These are phyloP conservation scores for Boeremia lycopersici DNA, from an alignment of 2,329 filamentous ascomycete genomes.

Conservation along the genomic window DNA sequence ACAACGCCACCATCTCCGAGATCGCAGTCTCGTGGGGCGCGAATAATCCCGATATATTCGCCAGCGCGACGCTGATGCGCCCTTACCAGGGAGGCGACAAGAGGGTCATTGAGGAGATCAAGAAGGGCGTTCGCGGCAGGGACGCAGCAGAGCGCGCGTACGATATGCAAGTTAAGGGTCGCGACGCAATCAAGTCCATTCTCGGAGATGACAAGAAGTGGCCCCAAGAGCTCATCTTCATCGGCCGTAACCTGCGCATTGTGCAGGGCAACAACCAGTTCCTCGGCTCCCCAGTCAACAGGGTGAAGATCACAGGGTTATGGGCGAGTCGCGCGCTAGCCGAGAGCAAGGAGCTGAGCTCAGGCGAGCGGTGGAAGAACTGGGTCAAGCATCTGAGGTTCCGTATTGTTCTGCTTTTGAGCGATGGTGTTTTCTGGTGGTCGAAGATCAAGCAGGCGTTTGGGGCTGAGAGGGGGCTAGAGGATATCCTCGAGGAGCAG, in stretches of 20 bases:
- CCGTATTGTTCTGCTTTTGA: slow-evolving; percentile 73
- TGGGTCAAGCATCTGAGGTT: slow-evolving; percentile 83
- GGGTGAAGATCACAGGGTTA: slow-evolving; percentile 89
- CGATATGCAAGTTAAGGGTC: slow-evolving; percentile 78
- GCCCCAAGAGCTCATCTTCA: slow-evolving; percentile 90
- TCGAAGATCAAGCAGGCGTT: slow-evolving; percentile 78
- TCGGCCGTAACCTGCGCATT: slow-evolving; percentile 88
- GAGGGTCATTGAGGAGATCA: slow-evolving; percentile 66
- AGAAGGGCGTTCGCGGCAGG: slow-evolving; percentile 58
- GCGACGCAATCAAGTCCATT: slow-evolving; percentile 76
- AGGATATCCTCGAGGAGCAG: slow-evolving; percentile 86
- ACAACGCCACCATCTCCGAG: slow-evolving; percentile 76
- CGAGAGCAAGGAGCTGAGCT: slow-evolving; percentile 70
- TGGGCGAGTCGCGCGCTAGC: slow-evolving; percentile 89
- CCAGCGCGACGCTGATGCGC: slow-evolving; percentile 84
- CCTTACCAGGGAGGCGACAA: slow-evolving; percentile 87
- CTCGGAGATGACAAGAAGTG: slow-evolving; percentile 85
- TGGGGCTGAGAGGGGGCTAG: slow-evolving; percentile 82
- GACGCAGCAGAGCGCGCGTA: slow-evolving; percentile 68
- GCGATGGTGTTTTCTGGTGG: slow-evolving; percentile 83
- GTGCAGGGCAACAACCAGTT: slow-evolving; percentile 94
- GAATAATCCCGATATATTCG: slow-evolving; percentile 87
- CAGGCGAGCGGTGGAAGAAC: slow-evolving; percentile 68
- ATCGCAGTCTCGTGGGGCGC: slow-evolving; percentile 86
- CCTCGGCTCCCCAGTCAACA: slow-evolving; percentile 84